Conservation (phyloP, 768 basidiomycete genomes). For the Chalciporus pseudorubinellus region DNA sequence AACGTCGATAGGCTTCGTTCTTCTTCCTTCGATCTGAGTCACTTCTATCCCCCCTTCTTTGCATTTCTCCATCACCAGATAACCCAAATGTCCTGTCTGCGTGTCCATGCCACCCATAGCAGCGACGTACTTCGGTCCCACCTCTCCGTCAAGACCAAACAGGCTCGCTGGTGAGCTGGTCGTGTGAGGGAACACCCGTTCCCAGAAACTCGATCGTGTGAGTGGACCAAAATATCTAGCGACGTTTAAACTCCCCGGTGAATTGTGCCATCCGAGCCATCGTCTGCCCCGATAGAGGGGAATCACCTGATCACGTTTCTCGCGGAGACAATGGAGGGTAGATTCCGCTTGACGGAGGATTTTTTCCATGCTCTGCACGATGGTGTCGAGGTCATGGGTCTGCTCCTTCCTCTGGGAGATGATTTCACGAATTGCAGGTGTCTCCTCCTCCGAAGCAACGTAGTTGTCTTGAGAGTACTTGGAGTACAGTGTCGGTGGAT, state of each 20-base stretch:
- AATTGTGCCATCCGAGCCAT: constrained; percentile 39
- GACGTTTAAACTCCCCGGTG: constrained; percentile 31
- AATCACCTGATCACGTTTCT: no score
- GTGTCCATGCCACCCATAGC: constrained; percentile 24
- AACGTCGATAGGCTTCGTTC: constrained; percentile 13
- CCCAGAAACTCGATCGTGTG: neutral
- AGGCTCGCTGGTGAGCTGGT: constrained; percentile 9
- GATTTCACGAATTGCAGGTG: no score
- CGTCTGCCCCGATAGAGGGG: constrained; percentile 32
- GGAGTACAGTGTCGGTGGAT: no score
- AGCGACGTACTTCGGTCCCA: constrained; percentile 28
- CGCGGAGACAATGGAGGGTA: no score
- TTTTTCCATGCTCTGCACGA: no score
- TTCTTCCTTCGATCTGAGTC: no score
- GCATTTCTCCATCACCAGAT: constrained; percentile 19
- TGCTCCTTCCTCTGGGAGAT: no score
- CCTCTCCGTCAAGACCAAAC: constrained; percentile 28
- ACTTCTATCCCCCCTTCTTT: neutral
- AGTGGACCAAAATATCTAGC: constrained; percentile 27
- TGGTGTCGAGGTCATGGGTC: no score
- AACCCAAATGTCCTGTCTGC: constrained; percentile 22
- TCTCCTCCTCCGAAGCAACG: no score
- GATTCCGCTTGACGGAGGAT: no score
- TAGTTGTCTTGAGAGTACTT: no score
- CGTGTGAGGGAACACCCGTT: neutral